These are phyloP conservation scores for Macrolepiota fuliginosa DNA, from an alignment of 768 basidiomycete genomes.

Conservation along the genomic window DNA sequence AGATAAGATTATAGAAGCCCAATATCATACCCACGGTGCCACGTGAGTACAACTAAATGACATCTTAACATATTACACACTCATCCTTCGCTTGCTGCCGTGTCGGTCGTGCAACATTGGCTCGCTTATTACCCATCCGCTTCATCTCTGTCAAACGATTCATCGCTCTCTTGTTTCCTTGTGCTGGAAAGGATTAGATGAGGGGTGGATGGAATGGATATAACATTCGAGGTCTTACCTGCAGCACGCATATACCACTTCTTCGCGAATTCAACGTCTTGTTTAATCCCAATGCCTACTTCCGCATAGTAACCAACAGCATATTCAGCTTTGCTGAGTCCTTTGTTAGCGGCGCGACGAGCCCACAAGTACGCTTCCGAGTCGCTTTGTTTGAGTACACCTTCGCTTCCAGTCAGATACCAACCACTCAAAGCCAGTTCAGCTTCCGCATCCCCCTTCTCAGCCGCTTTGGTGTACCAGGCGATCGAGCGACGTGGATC, in stretches of 20 bases:
- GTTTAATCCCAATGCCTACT: conserved; percentile 95
- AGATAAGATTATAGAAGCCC: conserved; percentile 1
- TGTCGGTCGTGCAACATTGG: conserved; percentile 80
- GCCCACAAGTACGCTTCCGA: conserved; percentile 99
- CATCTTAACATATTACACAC: conserved; percentile 59
- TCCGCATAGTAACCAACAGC: conserved; percentile 99
- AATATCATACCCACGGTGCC: neutral
- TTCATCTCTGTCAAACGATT: conserved; percentile 94
- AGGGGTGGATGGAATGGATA: neutral
- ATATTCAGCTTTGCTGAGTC: conserved; percentile 95
- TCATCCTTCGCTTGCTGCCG: conserved; percentile 93
- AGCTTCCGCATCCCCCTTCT: conserved; percentile 92
- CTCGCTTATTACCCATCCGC: conserved; percentile 77
- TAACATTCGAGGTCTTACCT: conserved; percentile 50
- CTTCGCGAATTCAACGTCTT: conserved; percentile 93
- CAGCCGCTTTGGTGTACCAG: conserved; percentile 98
- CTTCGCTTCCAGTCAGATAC: conserved; percentile 96
- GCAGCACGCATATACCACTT: conserved; percentile 99
- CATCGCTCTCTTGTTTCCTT: conserved; percentile 99
- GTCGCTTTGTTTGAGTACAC: conserved; percentile 95
- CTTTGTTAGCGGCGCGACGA: conserved; percentile 93
- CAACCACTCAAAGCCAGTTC: conserved; percentile 96
- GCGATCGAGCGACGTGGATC: conserved; percentile 94
- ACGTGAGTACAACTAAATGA: conserved; percentile 1
- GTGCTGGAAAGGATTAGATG: conserved; percentile 49